Evolutionary conservation across 768 basidiomycete species (phyloP).

Genomic region (Boletales sp.): DNA sequence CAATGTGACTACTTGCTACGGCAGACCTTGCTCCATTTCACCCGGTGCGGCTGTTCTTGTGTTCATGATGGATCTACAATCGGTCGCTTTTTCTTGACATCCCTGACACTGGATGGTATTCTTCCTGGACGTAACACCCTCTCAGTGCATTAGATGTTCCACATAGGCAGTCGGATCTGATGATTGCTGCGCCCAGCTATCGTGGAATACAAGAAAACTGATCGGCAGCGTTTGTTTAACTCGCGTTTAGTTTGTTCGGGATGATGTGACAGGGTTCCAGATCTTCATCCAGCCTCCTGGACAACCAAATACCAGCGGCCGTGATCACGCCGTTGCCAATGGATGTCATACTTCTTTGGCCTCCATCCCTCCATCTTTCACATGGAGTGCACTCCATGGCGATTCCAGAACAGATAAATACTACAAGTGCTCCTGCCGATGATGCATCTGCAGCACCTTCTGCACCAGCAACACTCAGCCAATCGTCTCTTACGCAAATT

Average conservation of each 20-base stretch:
- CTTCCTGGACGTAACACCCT: conserved; percentile 4
- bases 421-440: neutral
- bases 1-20: neutral
- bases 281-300: conserved; percentile 1
- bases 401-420: conserved; percentile 17
- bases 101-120: conserved; percentile 25
- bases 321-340: conserved; percentile 15
- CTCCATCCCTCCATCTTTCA: conserved; percentile 12
- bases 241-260: neutral
- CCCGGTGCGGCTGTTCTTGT: neutral
- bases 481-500: neutral
- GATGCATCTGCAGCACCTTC: conserved; percentile 5
- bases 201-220: conserved; percentile 4
- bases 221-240: conserved; percentile 3
- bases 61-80: neutral
- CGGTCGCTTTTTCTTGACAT: neutral
- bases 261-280: conserved; percentile 10
- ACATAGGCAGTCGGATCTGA: neutral
- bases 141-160: conserved; percentile 4
- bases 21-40: neutral
- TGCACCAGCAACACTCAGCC: neutral
- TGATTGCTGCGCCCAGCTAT: neutral
- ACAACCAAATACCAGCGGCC: conserved; percentile 10
- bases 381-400: conserved; percentile 19
- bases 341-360: conserved; percentile 4